Evolutionary conservation across 179 eudicot genomes (phyloP), one percentile per base, ranked within the genome.

Genomic region (Camellia oleifera): DNA sequence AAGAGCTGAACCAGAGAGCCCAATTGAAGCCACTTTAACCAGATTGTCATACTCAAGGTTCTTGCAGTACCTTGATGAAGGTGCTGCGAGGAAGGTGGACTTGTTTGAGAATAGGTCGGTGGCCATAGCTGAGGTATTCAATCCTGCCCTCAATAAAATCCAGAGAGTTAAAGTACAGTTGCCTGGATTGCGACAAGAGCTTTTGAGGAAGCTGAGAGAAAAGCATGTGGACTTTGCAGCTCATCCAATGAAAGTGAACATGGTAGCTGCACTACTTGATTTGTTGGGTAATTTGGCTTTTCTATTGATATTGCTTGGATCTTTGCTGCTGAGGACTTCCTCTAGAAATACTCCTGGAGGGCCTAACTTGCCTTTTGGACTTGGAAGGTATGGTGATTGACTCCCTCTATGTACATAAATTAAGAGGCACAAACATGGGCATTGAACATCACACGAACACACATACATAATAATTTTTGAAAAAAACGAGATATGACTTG

Each of bases 11-110:
- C 89, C 91, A 23, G 88, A 88, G 69, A 86, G 85, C 82, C 93
- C 94, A 12, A 45, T 44, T 3, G 92, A 88, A 15, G 56, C 86
- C 8, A 66, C 88, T 76, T 90, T 94, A 12, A 92, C 83, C 56
- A 86, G 94, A 81, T 40, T 94, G 66, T 94, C 98, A 7, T 94
- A 92, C 79, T 87, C 97, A 0, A 92, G 92, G 82, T 91, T 94
- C 79, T 78, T 94, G 70, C 82, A 88, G 83, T 91, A 91, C 76
- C 81, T 94, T 64, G 90, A 94, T 81, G 92, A 89, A 83, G 97
- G 87, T 40, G 90, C 72, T 68, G 97, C 91, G 69, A 91, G 78
- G 81, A 92, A 87, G 56, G 93, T 92, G 65, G 98, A 94, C 79
- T 83, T 94, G 78, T 83, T 91, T 74, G 88, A 92, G 73, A 92